Percentiles rank a stretch among this genome's conserved stretches.
These are phyloP conservation scores for Ophiostoma piceae DNA, from an alignment of 2,329 filamentous ascomycete species.

Conservation along the genomic window DNA sequence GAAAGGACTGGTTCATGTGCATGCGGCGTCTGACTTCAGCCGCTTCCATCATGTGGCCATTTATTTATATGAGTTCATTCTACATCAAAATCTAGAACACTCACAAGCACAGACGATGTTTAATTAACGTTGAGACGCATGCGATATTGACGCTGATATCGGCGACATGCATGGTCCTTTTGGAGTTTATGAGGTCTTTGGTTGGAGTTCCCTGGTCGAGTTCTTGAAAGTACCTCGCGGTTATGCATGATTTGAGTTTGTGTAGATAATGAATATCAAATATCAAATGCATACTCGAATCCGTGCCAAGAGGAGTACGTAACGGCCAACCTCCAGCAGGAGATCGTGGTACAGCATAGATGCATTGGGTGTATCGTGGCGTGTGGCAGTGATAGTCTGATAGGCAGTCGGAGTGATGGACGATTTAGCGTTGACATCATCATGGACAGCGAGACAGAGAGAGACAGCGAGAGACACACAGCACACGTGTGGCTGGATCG, in stretches of 20 bases:
- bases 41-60: background rate
- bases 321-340: background rate
- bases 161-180: background rate
- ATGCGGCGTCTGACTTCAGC: background rate
- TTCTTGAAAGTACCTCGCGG: background rate
- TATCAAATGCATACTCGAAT: background rate
- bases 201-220: too few relatives aligned
- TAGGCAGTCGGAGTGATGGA: too few relatives aligned
- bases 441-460: background rate
- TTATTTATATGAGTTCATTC: background rate
- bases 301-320: constrained; percentile 4
- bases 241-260: background rate
- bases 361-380: background rate
- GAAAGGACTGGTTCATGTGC: background rate
- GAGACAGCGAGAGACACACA: background rate
- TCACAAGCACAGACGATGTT: background rate
- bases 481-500: background rate
- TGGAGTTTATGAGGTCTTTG: too few relatives aligned
- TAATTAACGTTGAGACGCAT: background rate
- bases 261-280: too few relatives aligned
- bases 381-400: too few relatives aligned
- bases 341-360: background rate
- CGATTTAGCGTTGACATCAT: too few relatives aligned
- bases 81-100: background rate
- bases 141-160: background rate